Evolutionary conservation across 1,284 basidiomycete genomes (phyloP), one percentile per base, ranked within the genome.

Genomic region (Cryptococcus jaspeensis): DNA sequence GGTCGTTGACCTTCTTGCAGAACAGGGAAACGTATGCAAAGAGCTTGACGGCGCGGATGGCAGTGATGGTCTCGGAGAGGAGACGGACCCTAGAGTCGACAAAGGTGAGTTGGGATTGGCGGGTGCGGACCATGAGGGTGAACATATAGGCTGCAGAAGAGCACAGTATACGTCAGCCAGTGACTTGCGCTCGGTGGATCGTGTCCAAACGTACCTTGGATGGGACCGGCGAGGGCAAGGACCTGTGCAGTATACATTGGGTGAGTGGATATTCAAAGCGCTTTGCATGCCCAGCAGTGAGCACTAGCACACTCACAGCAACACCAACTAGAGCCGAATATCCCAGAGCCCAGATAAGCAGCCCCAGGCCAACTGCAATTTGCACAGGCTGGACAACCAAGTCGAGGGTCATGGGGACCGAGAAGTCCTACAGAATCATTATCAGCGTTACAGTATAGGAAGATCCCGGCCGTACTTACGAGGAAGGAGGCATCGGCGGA

Each of bases 51-150:
- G 77, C 66, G 15, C 75, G 64, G 54, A 79, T 76, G 6, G 74
- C 72, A 42, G 71, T 72, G 25, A 79, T 61, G 8, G 72, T 65
- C 40, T 68, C 66, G 11, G 63, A 58, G 5, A 67, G 52, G 12
- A 68, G 47, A 8, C 58, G 46, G 9, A 64, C 57, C 3, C 88
- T 81, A 53, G 82, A 81, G 69, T 92, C 90, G 1, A 89, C 90
- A 64, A 87, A 83, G 52, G 83, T 80, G 60, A 89, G 85, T 32
- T 85, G 87, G 63, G 84, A 84, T 58, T 79, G 79, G 16, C 87
- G 84, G 62, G 86, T 82, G 3, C 59, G 71, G 66, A 89, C 85
- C 81, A 92, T 84, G 42, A 82, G 76, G 55, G 76, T 76, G 62
- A 90, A 86, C 32, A 87, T 81, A 40, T 84, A 60, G 15, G 81